Evolutionary conservation across 176 grass and related monocot genomes (phyloP).

Genomic region (Hsuehochloa calcarea): DNA sequence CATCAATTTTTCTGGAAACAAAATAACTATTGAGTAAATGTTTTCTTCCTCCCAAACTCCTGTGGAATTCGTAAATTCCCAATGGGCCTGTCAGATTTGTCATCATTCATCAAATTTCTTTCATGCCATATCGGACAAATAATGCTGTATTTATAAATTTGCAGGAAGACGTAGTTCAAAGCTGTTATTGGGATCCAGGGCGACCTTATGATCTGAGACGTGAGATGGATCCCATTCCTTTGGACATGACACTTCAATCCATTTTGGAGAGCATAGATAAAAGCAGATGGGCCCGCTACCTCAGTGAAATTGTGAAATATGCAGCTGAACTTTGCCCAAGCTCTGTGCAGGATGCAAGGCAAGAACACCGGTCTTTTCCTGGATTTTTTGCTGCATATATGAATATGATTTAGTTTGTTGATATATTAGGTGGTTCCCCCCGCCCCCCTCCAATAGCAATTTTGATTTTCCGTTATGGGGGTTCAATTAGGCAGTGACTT

Average conservation of each 20-base stretch:
- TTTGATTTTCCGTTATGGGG: not conserved
- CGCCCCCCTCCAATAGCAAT: not conserved
- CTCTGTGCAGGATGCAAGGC: slow-evolving; percentile 92
- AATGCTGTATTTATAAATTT: slow-evolving; percentile 37
- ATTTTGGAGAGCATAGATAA: slow-evolving; percentile 92
- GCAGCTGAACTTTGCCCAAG: slow-evolving; percentile 85
- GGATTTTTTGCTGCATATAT: not conserved
- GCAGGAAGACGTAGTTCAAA: slow-evolving; percentile 98
- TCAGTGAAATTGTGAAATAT: slow-evolving; percentile 95
- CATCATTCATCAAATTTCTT: slow-evolving; percentile 10
- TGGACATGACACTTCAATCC: slow-evolving; percentile 89
- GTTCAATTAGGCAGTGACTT: not conserved
- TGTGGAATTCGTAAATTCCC: not conserved
- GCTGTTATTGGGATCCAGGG: slow-evolving; percentile 94
- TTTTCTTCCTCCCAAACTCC: slow-evolving; percentile 17
- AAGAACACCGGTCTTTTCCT: slow-evolving; percentile 37
- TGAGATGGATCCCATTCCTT: slow-evolving; percentile 90
- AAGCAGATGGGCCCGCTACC: slow-evolving; percentile 93
- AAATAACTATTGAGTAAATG: slow-evolving; percentile 3
- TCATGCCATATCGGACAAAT: not conserved
- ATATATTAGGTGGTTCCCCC: not conserved
- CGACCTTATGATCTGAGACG: slow-evolving; percentile 88
- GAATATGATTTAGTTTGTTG: slow-evolving; percentile 23
- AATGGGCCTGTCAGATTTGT: slow-evolving; percentile 1
- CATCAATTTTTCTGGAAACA: not conserved